A percentile compares a stretch with the other conserved stretches of the same genome.
Conservation (phyloP, 2,329 filamentous ascomycete genomes). For the Alternaria infectoria region DNA sequence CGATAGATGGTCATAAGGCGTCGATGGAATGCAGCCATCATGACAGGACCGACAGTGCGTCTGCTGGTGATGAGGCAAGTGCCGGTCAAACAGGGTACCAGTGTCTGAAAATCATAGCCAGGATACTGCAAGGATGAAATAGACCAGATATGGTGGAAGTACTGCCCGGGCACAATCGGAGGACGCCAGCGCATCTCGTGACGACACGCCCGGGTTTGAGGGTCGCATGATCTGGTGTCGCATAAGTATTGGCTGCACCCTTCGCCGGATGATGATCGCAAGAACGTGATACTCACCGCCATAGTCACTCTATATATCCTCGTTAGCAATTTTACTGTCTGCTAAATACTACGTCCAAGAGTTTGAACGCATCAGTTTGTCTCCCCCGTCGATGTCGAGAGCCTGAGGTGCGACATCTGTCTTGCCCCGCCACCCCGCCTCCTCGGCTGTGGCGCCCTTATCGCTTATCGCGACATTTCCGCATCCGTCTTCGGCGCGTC, state of each 20-base stretch:
- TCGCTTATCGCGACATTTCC: conserved; percentile 25
- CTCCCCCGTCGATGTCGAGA: background rate
- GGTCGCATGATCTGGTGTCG: conserved; percentile 23
- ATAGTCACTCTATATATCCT: background rate
- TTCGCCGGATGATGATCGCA: background rate
- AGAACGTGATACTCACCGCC: background rate
- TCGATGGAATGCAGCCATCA: background rate
- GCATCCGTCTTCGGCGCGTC: conserved; percentile 25
- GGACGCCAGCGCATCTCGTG: conserved; percentile 33
- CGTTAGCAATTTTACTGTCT: background rate
- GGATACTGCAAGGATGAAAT: background rate
- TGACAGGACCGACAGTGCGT: background rate
- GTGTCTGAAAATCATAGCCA: background rate
- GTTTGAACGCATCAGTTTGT: background rate
- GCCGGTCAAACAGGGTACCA: background rate
- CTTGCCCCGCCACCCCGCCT: conserved; percentile 11
- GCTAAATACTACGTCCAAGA: background rate
- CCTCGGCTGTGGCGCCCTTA: conserved; percentile 32
- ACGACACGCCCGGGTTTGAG: conserved; percentile 12
- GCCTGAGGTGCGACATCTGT: conserved; percentile 3
- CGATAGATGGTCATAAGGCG: background rate
- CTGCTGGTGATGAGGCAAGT: background rate
- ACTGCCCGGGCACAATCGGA: conserved; percentile 12
- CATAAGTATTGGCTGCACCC: conserved; percentile 10
- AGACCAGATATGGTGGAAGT: background rate